Conservation (phyloP, 371 early-diverging fungal genomes). For the Mucor lusitanicus region DNA sequence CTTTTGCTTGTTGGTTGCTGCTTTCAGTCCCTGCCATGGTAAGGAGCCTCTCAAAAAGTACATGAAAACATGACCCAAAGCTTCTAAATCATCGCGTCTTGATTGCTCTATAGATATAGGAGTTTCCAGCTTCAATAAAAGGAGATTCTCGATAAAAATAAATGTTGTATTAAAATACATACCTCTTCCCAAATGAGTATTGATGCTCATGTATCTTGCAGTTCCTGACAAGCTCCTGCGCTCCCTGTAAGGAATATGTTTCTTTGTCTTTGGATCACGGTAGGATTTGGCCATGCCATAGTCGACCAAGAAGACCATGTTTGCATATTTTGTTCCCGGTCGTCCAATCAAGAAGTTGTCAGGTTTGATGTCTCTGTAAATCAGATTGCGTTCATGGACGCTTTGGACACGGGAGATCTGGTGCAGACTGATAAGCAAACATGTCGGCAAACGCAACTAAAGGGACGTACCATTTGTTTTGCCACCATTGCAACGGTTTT, state of each 20-base stretch:
- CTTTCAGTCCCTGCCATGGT: slow-evolving; percentile 97
- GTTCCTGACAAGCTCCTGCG: slow-evolving; percentile 93
- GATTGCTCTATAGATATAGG: slow-evolving; percentile 72
- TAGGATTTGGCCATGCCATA: slow-evolving; percentile 96
- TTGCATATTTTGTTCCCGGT: slow-evolving; percentile 60
- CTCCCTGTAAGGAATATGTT: slow-evolving; percentile 89
- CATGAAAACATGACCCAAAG: slow-evolving; percentile 93
- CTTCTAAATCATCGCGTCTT: slow-evolving; percentile 95
- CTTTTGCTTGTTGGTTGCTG: slow-evolving; percentile 92
- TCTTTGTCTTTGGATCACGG: slow-evolving; percentile 84
- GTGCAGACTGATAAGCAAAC: background rate
- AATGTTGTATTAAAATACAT: background rate
- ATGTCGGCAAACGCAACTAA: background rate
- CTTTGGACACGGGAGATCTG: slow-evolving; percentile 75
- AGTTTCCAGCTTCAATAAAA: background rate
- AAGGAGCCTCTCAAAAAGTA: slow-evolving; percentile 91
- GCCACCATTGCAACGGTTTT: slow-evolving; percentile 97
- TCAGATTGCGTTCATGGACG: slow-evolving; percentile 93
- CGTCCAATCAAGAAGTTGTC: slow-evolving; percentile 97
- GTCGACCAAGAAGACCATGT: slow-evolving; percentile 79
- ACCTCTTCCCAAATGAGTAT: slow-evolving; percentile 90
- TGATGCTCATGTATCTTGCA: slow-evolving; percentile 95
- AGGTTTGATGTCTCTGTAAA: slow-evolving; percentile 99
- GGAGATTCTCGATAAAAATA: background rate
- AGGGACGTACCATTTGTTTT: slow-evolving; percentile 87